Conservation (phyloP, 192 early-diverging fungal genomes). For the Coemansia sp. region DNA sequence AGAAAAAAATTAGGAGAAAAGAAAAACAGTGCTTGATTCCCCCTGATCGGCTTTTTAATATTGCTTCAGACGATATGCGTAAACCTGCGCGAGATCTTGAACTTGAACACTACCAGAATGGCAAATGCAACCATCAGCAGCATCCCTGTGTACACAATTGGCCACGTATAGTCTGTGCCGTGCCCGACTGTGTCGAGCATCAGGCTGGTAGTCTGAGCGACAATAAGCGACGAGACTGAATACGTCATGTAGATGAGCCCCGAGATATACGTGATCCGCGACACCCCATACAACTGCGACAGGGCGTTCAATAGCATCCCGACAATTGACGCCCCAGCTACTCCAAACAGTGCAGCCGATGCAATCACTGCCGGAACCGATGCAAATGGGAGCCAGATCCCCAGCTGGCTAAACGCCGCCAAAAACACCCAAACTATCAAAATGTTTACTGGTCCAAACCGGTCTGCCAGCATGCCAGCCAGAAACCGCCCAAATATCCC, state of each 20-base stretch:
- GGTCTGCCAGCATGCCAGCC: constrained; percentile 36
- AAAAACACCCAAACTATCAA: constrained; percentile 36
- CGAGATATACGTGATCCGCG: constrained; percentile 40
- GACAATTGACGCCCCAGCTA: constrained; percentile 35
- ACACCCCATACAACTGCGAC: constrained; percentile 38
- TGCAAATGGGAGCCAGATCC: constrained; percentile 45
- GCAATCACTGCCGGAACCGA: constrained; percentile 22
- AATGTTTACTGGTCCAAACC: constrained; percentile 38
- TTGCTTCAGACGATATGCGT: constrained; percentile 4
- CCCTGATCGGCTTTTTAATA: not conserved
- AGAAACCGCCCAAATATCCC: constrained; percentile 44
- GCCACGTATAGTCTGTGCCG: constrained; percentile 43
- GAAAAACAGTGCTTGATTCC: not conserved
- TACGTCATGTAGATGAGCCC: constrained; percentile 50
- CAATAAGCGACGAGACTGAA: constrained; percentile 34
- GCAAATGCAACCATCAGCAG: constrained; percentile 20
- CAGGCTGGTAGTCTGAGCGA: constrained; percentile 40
- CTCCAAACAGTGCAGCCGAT: constrained; percentile 38
- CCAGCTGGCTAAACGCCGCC: constrained; percentile 38
- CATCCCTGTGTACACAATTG: constrained; percentile 42
- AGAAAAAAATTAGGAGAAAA: constrained; percentile 3
- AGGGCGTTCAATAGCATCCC: constrained; percentile 43
- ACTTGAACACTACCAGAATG: constrained; percentile 25
- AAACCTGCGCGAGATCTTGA: constrained; percentile 20
- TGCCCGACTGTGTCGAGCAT: constrained; percentile 50